These are phyloP conservation scores for Leishmania arabica DNA, from an alignment of 208 protist genomes.

Conservation along the genomic window DNA sequence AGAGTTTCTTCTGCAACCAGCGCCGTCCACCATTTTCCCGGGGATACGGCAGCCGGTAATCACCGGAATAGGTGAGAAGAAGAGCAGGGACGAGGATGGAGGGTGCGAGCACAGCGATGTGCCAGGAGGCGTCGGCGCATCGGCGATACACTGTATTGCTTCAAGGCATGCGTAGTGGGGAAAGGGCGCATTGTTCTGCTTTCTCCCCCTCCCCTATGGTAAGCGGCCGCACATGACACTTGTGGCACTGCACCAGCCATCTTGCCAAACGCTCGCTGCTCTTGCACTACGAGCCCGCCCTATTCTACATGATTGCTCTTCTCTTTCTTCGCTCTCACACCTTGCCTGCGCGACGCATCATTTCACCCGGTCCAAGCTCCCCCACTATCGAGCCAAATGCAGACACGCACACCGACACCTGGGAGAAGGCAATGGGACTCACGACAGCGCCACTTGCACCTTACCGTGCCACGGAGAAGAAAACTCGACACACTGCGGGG, in stretches of 20 bases:
- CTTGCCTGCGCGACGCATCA: background rate
- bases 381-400: background rate
- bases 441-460: conserved; percentile 46
- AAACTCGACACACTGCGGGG: conserved; percentile 81
- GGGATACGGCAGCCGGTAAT: background rate
- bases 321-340: conserved; percentile 3
- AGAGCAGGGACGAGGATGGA: background rate
- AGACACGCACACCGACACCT: background rate
- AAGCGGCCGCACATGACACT: background rate
- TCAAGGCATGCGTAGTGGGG: background rate
- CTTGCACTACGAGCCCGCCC: background rate
- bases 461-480: conserved; percentile 74
- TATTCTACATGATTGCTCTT: conserved; percentile 2
- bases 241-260: background rate
- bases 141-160: background rate
- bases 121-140: background rate
- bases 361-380: background rate
- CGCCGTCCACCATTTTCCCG: background rate
- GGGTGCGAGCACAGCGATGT: background rate
- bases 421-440: background rate
- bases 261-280: background rate
- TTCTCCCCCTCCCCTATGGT: background rate
- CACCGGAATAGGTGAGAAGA: background rate
- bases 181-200: background rate
- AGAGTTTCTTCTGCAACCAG: background rate